These are phyloP conservation scores for Aspergillus tanneri DNA, from an alignment of 2,329 filamentous ascomycete genomes.

Conservation along the genomic window DNA sequence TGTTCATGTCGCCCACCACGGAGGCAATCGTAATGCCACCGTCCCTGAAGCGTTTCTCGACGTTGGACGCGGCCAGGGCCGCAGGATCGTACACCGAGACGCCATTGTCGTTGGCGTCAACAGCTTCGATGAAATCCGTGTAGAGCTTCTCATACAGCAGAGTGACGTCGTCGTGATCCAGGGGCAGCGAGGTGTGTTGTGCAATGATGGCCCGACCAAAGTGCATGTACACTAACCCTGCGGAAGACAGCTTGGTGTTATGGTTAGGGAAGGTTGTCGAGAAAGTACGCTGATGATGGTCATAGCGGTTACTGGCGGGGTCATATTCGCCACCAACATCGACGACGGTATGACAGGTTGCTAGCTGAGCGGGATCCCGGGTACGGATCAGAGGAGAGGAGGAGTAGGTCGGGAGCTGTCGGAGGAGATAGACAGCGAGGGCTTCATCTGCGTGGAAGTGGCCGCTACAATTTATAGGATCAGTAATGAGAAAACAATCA, in stretches of 20 bases:
- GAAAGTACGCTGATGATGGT: slow-evolving; percentile 97
- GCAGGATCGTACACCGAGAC: slow-evolving; percentile 77
- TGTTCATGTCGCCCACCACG: slow-evolving; percentile 76
- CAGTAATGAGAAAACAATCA: slow-evolving; percentile 16
- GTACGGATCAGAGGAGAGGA: slow-evolving; percentile 76
- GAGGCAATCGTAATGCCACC: slow-evolving; percentile 82
- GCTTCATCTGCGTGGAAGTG: slow-evolving; percentile 99
- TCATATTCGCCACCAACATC: slow-evolving; percentile 98
- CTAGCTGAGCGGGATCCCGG: slow-evolving; percentile 75
- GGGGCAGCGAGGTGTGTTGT: slow-evolving; percentile 58
- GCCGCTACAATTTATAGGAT: slow-evolving; percentile 53
- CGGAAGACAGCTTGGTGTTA: slow-evolving; percentile 85
- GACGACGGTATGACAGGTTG: slow-evolving; percentile 88
- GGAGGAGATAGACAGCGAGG: slow-evolving; percentile 92
- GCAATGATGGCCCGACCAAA: slow-evolving; percentile 85
- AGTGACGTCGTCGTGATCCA: slow-evolving; percentile 65
- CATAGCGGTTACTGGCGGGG: slow-evolving; percentile 71
- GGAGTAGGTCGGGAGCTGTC: slow-evolving; percentile 77
- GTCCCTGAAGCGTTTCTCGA: slow-evolving; percentile 80
- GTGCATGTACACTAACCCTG: slow-evolving; percentile 92
- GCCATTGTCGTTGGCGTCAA: slow-evolving; percentile 97
- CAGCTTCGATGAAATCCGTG: slow-evolving; percentile 87
- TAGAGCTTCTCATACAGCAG: slow-evolving; percentile 88
- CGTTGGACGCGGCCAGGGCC: slow-evolving; percentile 65
- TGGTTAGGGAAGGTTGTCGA: slow-evolving; percentile 78